phyloP scores from a whole-genome alignment of 2,329 filamentous ascomycete genomes.

The Diaporthe destruens region DNA sequence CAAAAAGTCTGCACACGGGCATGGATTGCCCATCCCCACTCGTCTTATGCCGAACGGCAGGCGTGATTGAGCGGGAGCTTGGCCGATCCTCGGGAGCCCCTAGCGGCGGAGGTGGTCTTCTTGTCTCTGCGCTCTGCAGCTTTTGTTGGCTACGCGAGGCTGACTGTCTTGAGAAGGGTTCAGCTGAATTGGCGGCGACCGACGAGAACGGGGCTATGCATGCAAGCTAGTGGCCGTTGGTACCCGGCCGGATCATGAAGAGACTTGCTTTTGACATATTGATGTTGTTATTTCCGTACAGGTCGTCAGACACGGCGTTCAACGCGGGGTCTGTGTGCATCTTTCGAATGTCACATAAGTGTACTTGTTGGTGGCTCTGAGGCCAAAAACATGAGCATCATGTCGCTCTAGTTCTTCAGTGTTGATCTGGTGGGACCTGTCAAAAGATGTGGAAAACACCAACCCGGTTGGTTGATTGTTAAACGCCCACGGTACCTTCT shows the following conservation, averaged over 20 bases:
- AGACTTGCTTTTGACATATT: not conserved
- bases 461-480: not conserved
- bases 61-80: constrained; percentile 13
- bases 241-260: not conserved
- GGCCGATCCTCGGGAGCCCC: constrained; percentile 22
- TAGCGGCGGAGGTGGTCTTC: constrained; percentile 8
- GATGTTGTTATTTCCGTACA: not conserved
- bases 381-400: not conserved
- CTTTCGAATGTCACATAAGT: not conserved
- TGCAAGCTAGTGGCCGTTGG: constrained; percentile 6
- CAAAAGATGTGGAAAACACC: not conserved
- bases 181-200: not conserved
- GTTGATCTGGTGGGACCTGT: not conserved
- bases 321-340: not conserved
- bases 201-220: not conserved
- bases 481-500: not conserved
- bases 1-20: constrained; percentile 32
- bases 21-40: constrained; percentile 30
- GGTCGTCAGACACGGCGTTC: not conserved
- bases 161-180: not conserved
- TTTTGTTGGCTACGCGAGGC: not conserved
- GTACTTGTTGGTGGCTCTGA: not conserved
- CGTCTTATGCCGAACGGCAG: constrained; percentile 24
- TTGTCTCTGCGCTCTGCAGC: not conserved
- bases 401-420: not conserved